Evolutionary conservation across 805 yeast genomes (phyloP).

Genomic region (Metschnikowia henanensis): DNA sequence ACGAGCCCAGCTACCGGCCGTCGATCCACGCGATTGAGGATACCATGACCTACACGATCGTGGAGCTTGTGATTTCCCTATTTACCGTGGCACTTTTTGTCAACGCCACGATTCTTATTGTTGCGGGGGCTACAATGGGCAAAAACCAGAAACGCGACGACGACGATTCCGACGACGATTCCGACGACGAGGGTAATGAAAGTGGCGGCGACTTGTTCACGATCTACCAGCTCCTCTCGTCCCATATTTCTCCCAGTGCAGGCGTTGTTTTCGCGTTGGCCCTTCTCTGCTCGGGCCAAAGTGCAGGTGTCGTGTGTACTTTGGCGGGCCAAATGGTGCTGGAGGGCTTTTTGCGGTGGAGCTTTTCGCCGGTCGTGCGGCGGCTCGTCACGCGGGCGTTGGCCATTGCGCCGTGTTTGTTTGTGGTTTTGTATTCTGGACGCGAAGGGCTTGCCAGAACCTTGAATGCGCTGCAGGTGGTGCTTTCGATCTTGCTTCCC

Average conservation of each 20-base stretch:
- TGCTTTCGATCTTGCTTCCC: conserved; percentile 76
- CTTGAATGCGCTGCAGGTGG: conserved; percentile 81
- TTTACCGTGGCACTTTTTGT: conserved; percentile 91
- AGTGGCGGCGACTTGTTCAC: conserved; percentile 74
- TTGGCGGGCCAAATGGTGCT: conserved; percentile 92
- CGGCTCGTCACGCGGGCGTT: conserved; percentile 78
- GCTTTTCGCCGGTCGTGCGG: conserved; percentile 78
- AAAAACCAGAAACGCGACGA: conserved; percentile 17
- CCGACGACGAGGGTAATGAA: conserved; percentile 23
- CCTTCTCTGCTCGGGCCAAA: conserved; percentile 85
- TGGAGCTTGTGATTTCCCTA: conserved; percentile 78
- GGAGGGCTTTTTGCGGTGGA: conserved; percentile 84
- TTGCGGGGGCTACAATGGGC: conserved; percentile 85
- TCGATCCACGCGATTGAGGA: conserved; percentile 78
- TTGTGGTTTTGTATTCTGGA: conserved; percentile 72
- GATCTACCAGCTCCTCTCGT: conserved; percentile 67
- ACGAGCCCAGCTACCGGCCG: conserved; percentile 57
- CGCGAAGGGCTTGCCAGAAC: conserved; percentile 77
- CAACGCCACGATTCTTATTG: conserved; percentile 84
- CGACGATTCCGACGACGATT: conserved; percentile 20
- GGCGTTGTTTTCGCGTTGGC: conserved; percentile 90
- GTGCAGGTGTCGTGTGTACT: conserved; percentile 94
- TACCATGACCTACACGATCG: conserved; percentile 77
- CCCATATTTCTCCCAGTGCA: conserved; percentile 79
- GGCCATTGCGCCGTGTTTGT: conserved; percentile 82